Conservation (phyloP, 306 rosid species). For the Rubus idaeus region DNA sequence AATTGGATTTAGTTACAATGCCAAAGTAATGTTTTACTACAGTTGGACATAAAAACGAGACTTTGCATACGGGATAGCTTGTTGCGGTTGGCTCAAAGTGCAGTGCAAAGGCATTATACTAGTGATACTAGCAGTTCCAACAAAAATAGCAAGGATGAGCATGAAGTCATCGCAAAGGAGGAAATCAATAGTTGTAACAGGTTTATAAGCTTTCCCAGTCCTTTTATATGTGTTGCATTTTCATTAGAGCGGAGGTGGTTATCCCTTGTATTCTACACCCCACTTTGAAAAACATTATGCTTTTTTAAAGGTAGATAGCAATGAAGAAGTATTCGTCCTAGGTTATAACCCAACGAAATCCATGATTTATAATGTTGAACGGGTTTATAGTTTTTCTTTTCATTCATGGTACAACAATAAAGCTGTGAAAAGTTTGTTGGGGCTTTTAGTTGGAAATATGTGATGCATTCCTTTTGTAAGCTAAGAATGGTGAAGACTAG, state of each 20-base stretch:
- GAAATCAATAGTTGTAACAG: conserved; percentile 53
- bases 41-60: conserved; percentile 81
- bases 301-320: background rate
- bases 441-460: background rate
- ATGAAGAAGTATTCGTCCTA: background rate
- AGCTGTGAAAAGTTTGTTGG: background rate
- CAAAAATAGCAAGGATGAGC: conserved; percentile 56
- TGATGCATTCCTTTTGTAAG: background rate
- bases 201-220: conserved; percentile 33
- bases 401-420: background rate
- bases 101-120: conserved; percentile 60
- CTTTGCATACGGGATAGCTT: conserved; percentile 82
- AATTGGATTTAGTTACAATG: conserved; percentile 42
- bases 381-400: background rate
- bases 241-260: background rate
- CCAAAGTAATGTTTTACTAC: conserved; percentile 51
- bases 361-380: background rate
- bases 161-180: conserved; percentile 45
- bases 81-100: conserved; percentile 87
- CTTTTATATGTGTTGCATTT: background rate
- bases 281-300: background rate
- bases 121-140: conserved; percentile 63
- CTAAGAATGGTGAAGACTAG: background rate
- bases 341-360: background rate
- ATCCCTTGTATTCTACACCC: background rate